Evolutionary conservation across 352 stramenopile genomes (phyloP), one percentile per base, ranked within the genome.

Genomic region (Elongisporangium senticosum): DNA sequence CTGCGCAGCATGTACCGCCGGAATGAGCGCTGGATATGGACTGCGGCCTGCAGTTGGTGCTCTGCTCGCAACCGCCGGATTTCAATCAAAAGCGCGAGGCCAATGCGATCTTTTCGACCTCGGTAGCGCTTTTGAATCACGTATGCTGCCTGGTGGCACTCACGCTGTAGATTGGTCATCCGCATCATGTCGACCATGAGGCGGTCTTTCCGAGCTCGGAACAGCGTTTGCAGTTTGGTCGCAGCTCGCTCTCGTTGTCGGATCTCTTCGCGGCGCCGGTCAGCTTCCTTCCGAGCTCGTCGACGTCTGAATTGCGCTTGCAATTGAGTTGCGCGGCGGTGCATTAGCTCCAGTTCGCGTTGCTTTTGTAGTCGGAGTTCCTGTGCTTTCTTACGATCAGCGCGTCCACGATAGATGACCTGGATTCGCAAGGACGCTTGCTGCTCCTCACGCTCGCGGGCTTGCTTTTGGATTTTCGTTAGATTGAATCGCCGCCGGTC

Each of bases 121-220:
- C 75, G 66, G 77, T 78, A 93, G 21, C 75, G 77, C 15, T 65
- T 56, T 50, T 93, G 83, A 15, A 93, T 58, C 7, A 67, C 53
- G 2, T 74, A 58, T 0, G 75, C 75, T 7, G 77, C 72, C 1
- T 51, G 49, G 6, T 87, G 63, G 8, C 73, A 64, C 11, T 72
- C 72, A 8, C 56, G 70, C 4, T 79, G 79, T 14, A 65, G 64
- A 20, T 67, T 72, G 7, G 68, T 61, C 22, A 93, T 51, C 7
- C 63, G 58, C 13, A 89, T 33, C 48, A 89, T 63, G 6, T 73
- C 61, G 7, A 76, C 59, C 13, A 71, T 64, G 17, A 83, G 65
- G 0, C 79, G 74, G 10, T 69, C 79, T 20, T 71, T 69, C 22
- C 71, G 65, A 23, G 77, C 74, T 20, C 83, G 75, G 50, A 77